Base-by-base conservation (phyloP, 805 yeast genomes). In the Cyberlindnera suaveolens region DNA sequence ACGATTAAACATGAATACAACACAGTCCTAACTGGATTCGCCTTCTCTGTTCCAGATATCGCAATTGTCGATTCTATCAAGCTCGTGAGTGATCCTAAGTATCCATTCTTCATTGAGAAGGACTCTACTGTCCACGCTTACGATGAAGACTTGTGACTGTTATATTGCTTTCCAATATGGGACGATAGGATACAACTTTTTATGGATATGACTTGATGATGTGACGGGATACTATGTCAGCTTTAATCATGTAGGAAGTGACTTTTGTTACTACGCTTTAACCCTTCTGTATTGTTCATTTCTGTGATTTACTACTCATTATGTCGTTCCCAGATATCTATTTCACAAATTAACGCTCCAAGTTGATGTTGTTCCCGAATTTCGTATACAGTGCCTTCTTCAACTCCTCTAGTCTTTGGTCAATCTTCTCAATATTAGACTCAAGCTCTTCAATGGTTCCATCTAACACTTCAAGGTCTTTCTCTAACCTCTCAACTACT, bases 331-430 rank as follows among this genome's bases (percentile, higher is more conserved):
- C 27, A 23, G 27, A 23, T 23, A 23, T 23, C 10, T 23, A 14
- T 7, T 31, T 8, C 33, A 31, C 15, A 31, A 6, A n/a, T 57
- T 57, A 73, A 50, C 80, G 71, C 60, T 91, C 99, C 38, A 91
- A 67, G 60, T 90, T 90, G 59, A 91, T 93, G 45, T 87, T 80
- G 53, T 77, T 77, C 20, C 98, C 99, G 59, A 91, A 93, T 62
- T 85, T 88, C 15, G 86, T 87, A 57, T 91, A 93, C 43, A 91
- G 68, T n/a, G 70, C 72, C 30, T 76, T 74, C 66, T 91, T 91
- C 55, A 91, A 72, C 26, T 63, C 73, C 9, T 63, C 62, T 62
- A 91, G 68, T 45, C 75, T 66, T 4, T 70, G 72, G 46, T 80
- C 81, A 31, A 82, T 66, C 1, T 60, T 69, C 2, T 70, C 77